phyloP scores from a whole-genome alignment of 2,329 filamentous ascomycete genomes.

The Aspergillus costaricaensis region DNA sequence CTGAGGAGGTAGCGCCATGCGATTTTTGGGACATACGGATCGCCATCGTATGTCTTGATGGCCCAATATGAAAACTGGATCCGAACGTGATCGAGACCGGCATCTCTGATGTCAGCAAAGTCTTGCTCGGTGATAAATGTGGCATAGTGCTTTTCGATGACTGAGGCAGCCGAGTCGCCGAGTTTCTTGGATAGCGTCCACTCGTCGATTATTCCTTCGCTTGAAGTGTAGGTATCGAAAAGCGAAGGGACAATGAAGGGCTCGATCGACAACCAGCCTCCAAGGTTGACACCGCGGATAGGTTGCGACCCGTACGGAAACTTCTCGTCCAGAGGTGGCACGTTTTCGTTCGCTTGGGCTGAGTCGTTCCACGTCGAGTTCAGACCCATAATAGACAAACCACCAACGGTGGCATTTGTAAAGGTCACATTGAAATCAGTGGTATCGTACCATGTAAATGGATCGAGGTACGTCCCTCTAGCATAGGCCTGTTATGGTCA shows the following conservation, averaged over 20 bases:
- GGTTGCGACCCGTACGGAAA: constrained; percentile 80
- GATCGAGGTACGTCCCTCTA: constrained; percentile 78
- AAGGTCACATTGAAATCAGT: constrained; percentile 93
- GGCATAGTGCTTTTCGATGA: constrained; percentile 88
- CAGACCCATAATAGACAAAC: constrained; percentile 87
- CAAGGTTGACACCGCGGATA: constrained; percentile 86
- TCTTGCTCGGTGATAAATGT: constrained; percentile 82
- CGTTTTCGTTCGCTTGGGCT: constrained; percentile 72
- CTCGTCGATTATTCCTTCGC: constrained; percentile 77
- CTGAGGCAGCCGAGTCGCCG: constrained; percentile 65
- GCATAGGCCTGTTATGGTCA: constrained; percentile 51
- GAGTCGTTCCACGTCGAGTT: constrained; percentile 85
- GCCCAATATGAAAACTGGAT: constrained; percentile 97
- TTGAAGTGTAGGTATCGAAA: constrained; percentile 67
- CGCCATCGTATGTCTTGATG: constrained; percentile 76
- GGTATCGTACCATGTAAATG: constrained; percentile 89
- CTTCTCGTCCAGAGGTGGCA: constrained; percentile 71
- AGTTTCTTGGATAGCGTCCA: constrained; percentile 75
- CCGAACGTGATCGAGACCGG: constrained; percentile 93
- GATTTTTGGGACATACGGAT: constrained; percentile 83
- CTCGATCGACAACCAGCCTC: constrained; percentile 91
- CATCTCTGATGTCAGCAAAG: constrained; percentile 79
- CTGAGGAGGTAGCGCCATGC: constrained; percentile 93
- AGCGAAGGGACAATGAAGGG: constrained; percentile 94
- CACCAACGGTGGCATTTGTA: constrained; percentile 79